Evolutionary conservation across 306 rosid genomes (phyloP).

Genomic region (Cicer judaicum): DNA sequence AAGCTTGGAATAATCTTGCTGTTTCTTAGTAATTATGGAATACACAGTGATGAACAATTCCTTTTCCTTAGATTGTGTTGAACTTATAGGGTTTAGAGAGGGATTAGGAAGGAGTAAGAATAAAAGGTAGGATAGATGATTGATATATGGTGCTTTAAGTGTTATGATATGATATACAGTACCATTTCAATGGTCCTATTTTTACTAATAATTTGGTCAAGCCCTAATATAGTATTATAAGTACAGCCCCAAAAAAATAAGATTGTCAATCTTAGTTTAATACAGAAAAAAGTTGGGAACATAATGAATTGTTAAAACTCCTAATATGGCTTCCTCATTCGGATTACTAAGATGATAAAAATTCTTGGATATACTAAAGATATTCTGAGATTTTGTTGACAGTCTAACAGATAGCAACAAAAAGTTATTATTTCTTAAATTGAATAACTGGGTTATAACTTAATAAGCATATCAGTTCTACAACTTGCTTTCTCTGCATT

Average conservation of each 20-base stretch:
- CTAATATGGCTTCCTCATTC: slow-evolving; percentile 1
- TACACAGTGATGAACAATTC: background rate
- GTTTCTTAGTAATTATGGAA: slow-evolving; percentile 27
- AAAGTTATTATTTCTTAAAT: slow-evolving; percentile 1
- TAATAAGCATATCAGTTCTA: slow-evolving; percentile 9
- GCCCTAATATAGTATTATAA: background rate
- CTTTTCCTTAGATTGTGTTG: slow-evolving; percentile 20
- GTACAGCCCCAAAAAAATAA: background rate
- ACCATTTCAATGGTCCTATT: slow-evolving; percentile 9
- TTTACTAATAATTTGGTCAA: slow-evolving; percentile 17
- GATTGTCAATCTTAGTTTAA: background rate
- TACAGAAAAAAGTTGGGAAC: background rate
- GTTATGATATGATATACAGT: slow-evolving; percentile 26
- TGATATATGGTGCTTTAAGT: slow-evolving; percentile 9
- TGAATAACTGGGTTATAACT: slow-evolving; percentile 23
- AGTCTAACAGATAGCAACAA: background rate
- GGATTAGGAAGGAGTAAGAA: background rate
- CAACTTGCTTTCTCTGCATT: slow-evolving; percentile 7
- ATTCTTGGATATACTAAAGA: background rate
- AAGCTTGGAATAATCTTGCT: slow-evolving; percentile 18
- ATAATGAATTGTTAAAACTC: slow-evolving; percentile 9
- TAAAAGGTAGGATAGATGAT: slow-evolving; percentile 18
- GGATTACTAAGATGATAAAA: slow-evolving; percentile 31
- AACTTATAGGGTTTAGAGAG: background rate
- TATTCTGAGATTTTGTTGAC: slow-evolving; percentile 20